Evolutionary conservation across 2,329 filamentous ascomycete species (phyloP).

Genomic region (Gaeumannomyces tritici): DNA sequence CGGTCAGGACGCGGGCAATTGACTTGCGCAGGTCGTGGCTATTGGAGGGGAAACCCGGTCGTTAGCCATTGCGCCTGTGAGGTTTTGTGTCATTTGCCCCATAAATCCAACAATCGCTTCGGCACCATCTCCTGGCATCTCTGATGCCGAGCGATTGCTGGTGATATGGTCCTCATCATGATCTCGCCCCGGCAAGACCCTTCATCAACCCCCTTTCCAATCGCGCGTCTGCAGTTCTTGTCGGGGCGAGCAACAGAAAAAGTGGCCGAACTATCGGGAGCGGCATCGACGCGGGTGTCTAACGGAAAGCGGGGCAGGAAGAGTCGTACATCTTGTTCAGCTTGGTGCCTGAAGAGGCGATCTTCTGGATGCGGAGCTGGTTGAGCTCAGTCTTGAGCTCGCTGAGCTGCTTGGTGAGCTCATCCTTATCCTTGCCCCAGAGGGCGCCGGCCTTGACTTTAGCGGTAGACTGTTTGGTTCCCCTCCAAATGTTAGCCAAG

Average conservation of each 20-base stretch:
- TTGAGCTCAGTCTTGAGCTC: slow-evolving; percentile 95
- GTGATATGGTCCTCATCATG: background rate
- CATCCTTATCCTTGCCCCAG: slow-evolving; percentile 99
- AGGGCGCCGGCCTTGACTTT: slow-evolving; percentile 94
- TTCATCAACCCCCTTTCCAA: background rate
- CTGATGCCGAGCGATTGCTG: too few species aligned
- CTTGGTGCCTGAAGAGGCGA: slow-evolving; percentile 89
- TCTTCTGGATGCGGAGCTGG: slow-evolving; percentile 97
- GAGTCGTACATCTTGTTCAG: slow-evolving; percentile 85
- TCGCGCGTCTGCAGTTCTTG: background rate
- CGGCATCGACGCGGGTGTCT: background rate
- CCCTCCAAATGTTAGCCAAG: background rate
- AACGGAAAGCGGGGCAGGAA: slow-evolving; percentile 1
- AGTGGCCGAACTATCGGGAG: background rate
- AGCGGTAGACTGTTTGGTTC: slow-evolving; percentile 36
- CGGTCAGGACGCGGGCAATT: slow-evolving; percentile 95
- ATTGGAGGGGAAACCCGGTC: slow-evolving; percentile 10
- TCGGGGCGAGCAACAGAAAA: background rate
- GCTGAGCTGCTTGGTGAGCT: slow-evolving; percentile 87
- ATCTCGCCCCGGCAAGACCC: background rate
- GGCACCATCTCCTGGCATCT: too few species aligned
- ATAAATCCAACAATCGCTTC: too few species aligned
- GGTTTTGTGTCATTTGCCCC: slow-evolving; percentile 3
- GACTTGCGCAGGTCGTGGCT: slow-evolving; percentile 99
- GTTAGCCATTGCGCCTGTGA: slow-evolving; percentile 12